Evolutionary conservation across 345 rosid genomes (phyloP), one percentile per base, ranked within the genome.

Genomic region (Kandelia obovata): DNA sequence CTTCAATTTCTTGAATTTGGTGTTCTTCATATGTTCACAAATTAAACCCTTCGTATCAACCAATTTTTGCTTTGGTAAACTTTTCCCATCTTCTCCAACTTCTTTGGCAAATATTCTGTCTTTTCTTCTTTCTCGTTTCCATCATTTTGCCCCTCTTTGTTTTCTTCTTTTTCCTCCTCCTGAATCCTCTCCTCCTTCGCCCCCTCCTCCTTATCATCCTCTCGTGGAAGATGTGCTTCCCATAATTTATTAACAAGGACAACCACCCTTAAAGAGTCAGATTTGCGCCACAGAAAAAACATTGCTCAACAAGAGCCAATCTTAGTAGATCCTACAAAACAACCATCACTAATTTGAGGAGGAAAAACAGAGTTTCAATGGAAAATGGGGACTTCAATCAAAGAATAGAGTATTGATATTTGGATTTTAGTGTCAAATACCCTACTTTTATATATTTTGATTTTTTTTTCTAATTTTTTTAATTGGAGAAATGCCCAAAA

Each of bases 211-310:
- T 59, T 77, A 11, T 71, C 69, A 19, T 62, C 73, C 13, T 75
- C 71, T 26, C 77, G 69, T 0, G 81, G 80, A 56, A 72, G 32
- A 30, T 91, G 92, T 21, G 86, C 71, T 56, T 88, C 92, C 75
- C 92, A 86, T 28, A 86, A 88, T 72, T 83, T 83, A 77, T 83
- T 91, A 58, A 92, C 91, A 2, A 91, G 83, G 49, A 95, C 95
- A 37, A 97, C 92, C 84, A 94, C 87, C 78, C 86, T 89, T 15
- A 91, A 96, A 68, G 98, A 97, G 67, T 94, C 98, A 79, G 96
- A 91, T 88, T 96, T 87, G 70, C 96, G 78, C 98, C 95, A 94
- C 87, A 92, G 66, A 7, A 90, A 88, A 62, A 88, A 84, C 77
- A 87, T 90, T 27, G 89, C 90, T 17, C 92, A 96, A 7, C 93